Conservation (phyloP, 75 land plant genomes). For the Azolla pinnata region DNA sequence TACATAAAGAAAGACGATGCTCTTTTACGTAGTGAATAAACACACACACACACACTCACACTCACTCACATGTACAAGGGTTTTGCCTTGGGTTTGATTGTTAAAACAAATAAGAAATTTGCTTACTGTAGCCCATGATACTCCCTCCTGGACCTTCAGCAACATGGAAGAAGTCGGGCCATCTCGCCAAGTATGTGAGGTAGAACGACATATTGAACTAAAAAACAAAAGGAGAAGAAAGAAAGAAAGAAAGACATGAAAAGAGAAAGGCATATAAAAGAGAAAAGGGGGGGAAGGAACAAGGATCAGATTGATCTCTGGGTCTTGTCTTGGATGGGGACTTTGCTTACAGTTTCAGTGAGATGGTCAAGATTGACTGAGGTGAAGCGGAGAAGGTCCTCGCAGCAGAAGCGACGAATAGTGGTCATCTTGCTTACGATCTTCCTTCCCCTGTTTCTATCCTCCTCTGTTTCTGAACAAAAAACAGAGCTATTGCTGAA, state of each 20-base stretch:
- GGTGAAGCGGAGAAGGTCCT: slow-evolving; percentile 78
- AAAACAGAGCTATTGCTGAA: no score
- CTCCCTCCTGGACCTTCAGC: slow-evolving; percentile 70
- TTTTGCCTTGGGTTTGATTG: no score
- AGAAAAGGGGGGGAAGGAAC: no score
- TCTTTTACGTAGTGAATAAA: no score
- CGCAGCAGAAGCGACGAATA: slow-evolving; percentile 82
- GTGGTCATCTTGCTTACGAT: slow-evolving; percentile 51
- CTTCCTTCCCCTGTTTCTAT: background rate
- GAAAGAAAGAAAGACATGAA: background rate
- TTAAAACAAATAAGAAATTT: background rate
- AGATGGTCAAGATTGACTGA: slow-evolving; percentile 83
- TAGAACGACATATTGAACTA: slow-evolving; percentile 99
- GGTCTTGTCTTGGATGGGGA: background rate
- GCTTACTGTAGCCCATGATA: slow-evolving; percentile 91
- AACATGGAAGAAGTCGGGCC: slow-evolving; percentile 96
- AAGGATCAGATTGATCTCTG: no score
- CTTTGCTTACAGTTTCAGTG: slow-evolving; percentile 68
- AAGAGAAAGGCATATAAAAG: background rate
- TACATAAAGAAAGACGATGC: background rate
- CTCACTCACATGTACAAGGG: background rate
- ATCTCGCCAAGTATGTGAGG: slow-evolving; percentile 88
- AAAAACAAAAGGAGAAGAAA: background rate
- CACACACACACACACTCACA: slow-evolving; percentile 1
- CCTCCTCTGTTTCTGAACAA: no score